These are phyloP conservation scores for Aspergillus pseudotamarii DNA, from an alignment of 2,329 filamentous ascomycete species.

Conservation along the genomic window DNA sequence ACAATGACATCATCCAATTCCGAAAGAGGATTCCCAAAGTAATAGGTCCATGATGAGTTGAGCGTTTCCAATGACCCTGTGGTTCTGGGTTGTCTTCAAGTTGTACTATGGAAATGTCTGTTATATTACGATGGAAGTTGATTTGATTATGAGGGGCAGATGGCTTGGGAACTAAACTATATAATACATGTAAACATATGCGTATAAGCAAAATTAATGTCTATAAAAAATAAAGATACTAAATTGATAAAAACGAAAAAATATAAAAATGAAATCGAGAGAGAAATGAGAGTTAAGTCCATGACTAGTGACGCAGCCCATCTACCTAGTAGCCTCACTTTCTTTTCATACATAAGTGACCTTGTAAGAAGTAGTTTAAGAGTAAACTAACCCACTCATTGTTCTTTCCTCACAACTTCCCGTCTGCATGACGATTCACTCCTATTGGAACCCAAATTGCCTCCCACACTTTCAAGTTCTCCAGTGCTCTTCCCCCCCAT, in stretches of 20 bases:
- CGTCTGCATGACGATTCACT: not conserved
- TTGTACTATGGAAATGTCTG: too few species aligned
- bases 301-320: not conserved
- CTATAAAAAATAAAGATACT: not conserved
- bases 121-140: too few species aligned
- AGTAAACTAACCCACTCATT: not conserved
- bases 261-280: too few species aligned
- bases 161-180: too few species aligned
- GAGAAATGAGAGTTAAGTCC: not conserved
- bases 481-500: not conserved
- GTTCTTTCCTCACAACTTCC: not conserved
- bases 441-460: not conserved
- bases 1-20: conserved; percentile 1
- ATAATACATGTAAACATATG: too few species aligned
- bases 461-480: not conserved
- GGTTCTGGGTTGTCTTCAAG: too few species aligned
- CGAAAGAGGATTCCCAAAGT: not conserved
- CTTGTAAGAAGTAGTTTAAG: not conserved
- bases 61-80: too few species aligned
- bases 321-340: conserved; percentile 1
- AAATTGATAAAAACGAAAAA: not conserved
- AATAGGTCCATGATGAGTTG: not conserved
- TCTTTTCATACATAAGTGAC: not conserved
- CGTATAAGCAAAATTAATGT: too few species aligned
- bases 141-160: too few species aligned